Base-by-base conservation (phyloP, 1,284 basidiomycete genomes). In the Microbotryum lychnidis-dioicae region DNA sequence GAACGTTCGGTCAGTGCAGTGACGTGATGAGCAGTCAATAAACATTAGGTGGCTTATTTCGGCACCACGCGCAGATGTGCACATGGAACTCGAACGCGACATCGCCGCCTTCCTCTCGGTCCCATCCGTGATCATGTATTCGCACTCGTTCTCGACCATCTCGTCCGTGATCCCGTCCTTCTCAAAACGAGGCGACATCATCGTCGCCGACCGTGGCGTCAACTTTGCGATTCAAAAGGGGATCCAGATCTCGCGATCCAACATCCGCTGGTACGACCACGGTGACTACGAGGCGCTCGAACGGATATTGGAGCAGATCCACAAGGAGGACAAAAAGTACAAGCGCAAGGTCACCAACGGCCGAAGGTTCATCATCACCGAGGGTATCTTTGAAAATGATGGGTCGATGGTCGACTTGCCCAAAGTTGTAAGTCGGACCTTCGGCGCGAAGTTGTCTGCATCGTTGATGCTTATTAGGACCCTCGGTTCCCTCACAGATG, bases 221-320 rank as follows among this genome's bases (percentile, higher is more conserved):
- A 96, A 90, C 77, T 93, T 97, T 76, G 85, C 91, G 25, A 91
- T 97, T 65, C 92, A 97, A 76, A 96, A 94, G 76, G 96, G 93
- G n/a, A 84, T 98, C 37, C 89, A 97, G 76, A 91, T 97, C 66
- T 91, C 89, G 42, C 87, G 96, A 55, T 91, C 87, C 23, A 93
- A 87, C 1, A 84, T 97, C 54, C 84, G 87, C 50, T 98, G 91
- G 91, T 98, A 86, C 75, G 91, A 97, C 69, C 94, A 98, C 76
- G 94, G 96, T 72, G 90, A 97, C 75, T 81, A 93, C 74, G 83
- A 86, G 69, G 91, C 88, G 69, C 82, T 99, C 29, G 91, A 96
- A 75, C 84, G 90, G 14, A 89, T 92, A 2, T 79, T 98, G 54
- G 81, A 90, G 68, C 80, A 79, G 61, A 82, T 97, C 14, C 87